Conservation (phyloP, 1,139 yeast species). For the Geotrichum europaeum region DNA sequence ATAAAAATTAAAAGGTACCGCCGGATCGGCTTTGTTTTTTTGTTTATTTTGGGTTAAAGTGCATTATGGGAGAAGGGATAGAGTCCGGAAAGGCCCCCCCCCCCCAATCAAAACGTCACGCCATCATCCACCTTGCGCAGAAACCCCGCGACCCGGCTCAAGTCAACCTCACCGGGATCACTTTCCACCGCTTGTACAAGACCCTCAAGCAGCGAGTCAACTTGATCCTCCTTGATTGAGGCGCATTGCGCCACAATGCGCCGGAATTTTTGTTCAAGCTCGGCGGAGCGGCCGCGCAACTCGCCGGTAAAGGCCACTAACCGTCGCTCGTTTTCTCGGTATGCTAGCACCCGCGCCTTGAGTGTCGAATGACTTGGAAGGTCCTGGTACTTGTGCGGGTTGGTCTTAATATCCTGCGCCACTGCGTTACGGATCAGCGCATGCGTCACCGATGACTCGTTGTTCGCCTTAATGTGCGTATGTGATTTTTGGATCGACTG, state of each 20-base stretch:
- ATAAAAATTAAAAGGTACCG: not conserved
- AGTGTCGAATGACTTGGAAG: constrained; percentile 61
- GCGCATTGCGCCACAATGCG: constrained; percentile 88
- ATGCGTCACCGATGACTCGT: constrained; percentile 2
- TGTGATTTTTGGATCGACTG: not conserved
- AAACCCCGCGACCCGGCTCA: constrained; percentile 47
- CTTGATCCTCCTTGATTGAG: constrained; percentile 71
- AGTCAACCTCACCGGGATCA: constrained; percentile 62
- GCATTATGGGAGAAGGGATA: no score
- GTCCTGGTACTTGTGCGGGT: constrained; percentile 5
- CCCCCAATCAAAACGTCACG: constrained; percentile 2
- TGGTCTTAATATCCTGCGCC: not conserved
- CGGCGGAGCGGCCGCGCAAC: constrained; percentile 49
- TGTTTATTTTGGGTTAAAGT: not conserved
- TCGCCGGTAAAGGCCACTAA: constrained; percentile 47
- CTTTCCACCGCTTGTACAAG: constrained; percentile 86
- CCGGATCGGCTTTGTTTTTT: not conserved
- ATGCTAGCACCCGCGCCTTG: constrained; percentile 75
- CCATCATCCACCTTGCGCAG: constrained; percentile 37
- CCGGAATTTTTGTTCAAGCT: constrained; percentile 76
- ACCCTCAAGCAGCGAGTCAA: constrained; percentile 78
- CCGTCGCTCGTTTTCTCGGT: constrained; percentile 55
- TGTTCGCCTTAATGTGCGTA: not conserved
- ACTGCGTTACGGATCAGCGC: constrained; percentile 4
- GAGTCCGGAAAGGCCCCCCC: not conserved